These are phyloP conservation scores for Venturia nashicola DNA, from an alignment of 2,329 filamentous ascomycete genomes.

Conservation along the genomic window DNA sequence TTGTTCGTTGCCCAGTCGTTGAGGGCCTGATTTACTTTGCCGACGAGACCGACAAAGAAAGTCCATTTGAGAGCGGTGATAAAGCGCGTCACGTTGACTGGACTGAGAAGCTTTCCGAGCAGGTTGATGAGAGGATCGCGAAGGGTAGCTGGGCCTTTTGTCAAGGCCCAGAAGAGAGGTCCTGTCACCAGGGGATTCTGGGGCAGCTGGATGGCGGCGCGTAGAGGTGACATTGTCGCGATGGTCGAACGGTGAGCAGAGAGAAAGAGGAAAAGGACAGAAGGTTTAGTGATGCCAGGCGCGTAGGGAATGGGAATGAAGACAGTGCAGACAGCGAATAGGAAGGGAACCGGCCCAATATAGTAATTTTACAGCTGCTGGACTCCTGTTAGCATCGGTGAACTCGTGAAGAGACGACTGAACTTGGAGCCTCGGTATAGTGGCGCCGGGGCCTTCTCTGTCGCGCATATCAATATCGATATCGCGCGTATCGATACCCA, in stretches of 20 bases:
- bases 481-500: too few species aligned
- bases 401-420: background rate
- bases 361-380: background rate
- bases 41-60: conserved; percentile 20
- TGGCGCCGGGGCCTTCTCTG: too few species aligned
- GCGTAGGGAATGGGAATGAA: background rate
- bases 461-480: too few species aligned
- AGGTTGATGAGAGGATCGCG: conserved; percentile 15
- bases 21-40: conserved; percentile 17
- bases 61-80: conserved; percentile 10
- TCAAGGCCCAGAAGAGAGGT: conserved; percentile 20
- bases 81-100: conserved; percentile 14
- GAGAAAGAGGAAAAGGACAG: background rate
- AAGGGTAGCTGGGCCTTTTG: conserved; percentile 18
- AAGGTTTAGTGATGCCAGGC: too few species aligned
- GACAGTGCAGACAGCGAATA: too few species aligned
- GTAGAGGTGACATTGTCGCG: background rate
- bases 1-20: conserved; percentile 22
- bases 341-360: background rate
- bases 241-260: background rate
- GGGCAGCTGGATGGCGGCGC: conserved; percentile 5
- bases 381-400: background rate
- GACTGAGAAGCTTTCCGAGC: conserved; percentile 13
- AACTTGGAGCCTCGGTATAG: background rate
- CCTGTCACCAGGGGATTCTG: conserved; percentile 16